Evolutionary conservation across 805 yeast species (phyloP), one percentile per base, ranked within the genome.

Genomic region (Saccharomycopsis selenospora): DNA sequence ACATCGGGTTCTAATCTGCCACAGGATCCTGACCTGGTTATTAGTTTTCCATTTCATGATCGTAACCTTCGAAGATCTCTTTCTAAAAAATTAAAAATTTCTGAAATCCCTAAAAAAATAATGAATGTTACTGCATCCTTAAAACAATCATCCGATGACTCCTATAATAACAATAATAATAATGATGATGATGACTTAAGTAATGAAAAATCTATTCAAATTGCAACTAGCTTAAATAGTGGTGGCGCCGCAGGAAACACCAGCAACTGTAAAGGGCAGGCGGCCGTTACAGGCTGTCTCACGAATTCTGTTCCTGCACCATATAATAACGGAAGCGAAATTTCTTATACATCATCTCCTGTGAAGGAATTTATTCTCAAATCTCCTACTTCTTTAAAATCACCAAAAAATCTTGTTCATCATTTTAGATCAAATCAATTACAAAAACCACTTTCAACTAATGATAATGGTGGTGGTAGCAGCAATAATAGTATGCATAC

Each of bases 21-120:
- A 14, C 38, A 33, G 38, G 38, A 33, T 7, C 38, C 38, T 20
- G 38, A 33, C 10, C n/a, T 33, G 20, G 38, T 33, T 17, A 17
- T 33, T 5, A 33, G 10, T 20, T 33, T 33, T 7, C 38, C 38
- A 20, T 33, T 33, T 7, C 38, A 33, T 20, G 38, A 33, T 6
- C 38, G 38, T 7, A 7, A 33, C 17, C 38, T 33, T 20, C 38
- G 38, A 18, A 17, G 54, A 26, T 47, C 51, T 24, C 36, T 50
- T 11, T 43, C 48, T 6, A 50, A 50, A 27, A 47, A 47, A 28
- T 26, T 50, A 3, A 50, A 50, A 30, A 50, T 50, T 27, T 27
- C 38, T 7, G 51, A 50, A 18, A 3, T 50, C 3, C 54, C 51
- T 6, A 50, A 46, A 25, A 43, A 47, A 17, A n/a, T 50, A 20